A percentile compares a stretch with the other conserved stretches of the same genome.
phyloP scores from a whole-genome alignment of 768 basidiomycete genomes.

The Tricholoma saponaceum region DNA sequence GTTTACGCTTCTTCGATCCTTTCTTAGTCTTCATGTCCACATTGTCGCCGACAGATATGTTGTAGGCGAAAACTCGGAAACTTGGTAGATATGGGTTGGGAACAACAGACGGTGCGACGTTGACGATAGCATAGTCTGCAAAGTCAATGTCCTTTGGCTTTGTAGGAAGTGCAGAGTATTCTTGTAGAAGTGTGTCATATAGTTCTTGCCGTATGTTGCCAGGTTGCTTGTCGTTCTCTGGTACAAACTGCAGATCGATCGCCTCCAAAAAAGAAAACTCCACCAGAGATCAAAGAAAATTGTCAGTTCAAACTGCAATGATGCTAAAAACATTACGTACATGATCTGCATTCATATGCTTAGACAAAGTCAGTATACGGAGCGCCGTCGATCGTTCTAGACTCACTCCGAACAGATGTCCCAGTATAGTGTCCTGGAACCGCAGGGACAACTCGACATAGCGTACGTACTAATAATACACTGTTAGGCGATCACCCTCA shows the following conservation, averaged over 20 bases:
- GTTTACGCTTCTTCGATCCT: conserved; percentile 38
- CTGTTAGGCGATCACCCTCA: conserved; percentile 11
- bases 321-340: conserved; percentile 29
- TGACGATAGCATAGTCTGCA: conserved; percentile 71
- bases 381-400: conserved; percentile 15
- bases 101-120: conserved; percentile 77
- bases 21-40: conserved; percentile 20
- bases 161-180: conserved; percentile 62
- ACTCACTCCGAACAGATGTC: conserved; percentile 79
- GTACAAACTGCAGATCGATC: conserved; percentile 45
- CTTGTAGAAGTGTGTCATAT: conserved; percentile 55
- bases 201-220: conserved; percentile 31
- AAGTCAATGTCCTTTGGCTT: conserved; percentile 45
- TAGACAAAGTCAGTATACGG: conserved; percentile 22
- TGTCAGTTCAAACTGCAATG: conserved; percentile 11
- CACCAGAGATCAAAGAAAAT: background rate
- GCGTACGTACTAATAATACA: conserved; percentile 46
- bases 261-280: conserved; percentile 58
- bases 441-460: conserved; percentile 73
- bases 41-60: conserved; percentile 43
- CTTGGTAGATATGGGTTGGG: conserved; percentile 85
- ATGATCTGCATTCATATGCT: conserved; percentile 87
- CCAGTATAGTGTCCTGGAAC: conserved; percentile 85
- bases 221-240: conserved; percentile 17
- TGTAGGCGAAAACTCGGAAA: conserved; percentile 81